Base-by-base conservation (phyloP, 306 rosid species). In the Erythrophleum fordii region DNA sequence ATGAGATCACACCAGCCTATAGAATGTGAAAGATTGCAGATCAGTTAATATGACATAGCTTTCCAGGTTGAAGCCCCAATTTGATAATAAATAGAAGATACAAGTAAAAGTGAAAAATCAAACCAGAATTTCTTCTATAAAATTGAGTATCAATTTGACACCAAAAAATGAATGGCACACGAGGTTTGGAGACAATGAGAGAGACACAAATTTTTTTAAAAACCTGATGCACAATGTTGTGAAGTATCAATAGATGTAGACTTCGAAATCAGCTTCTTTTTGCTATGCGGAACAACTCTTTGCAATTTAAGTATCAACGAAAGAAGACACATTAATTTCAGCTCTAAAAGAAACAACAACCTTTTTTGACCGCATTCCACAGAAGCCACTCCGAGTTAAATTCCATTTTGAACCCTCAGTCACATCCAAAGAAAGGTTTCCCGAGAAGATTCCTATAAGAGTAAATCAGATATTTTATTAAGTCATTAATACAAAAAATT, bases 321-420 rank as follows among this genome's bases (percentile, higher is more conserved):
- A n/a, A 16, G 22, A 66, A 66, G 26, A 41, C n/a, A 1, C 28
- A 28, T 22, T 49, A 42, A 22, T 71, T 65, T 61, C 46, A 14
- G 35, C 5, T 8, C 7, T 29, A 17, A n/a, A 77, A n/a, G 28
- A 67, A 62, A 83, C 13, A 79, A 69, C 41, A 55, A 91, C 97
- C 98, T 90, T 91, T 83, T 90, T 94, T 28, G 98, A 94, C 41
- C 97, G 94, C 98, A 94, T 94, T 80, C 98, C 97, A 67, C 97
- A 94, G 76, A 92, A 94, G 28, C 98, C 98, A 85, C 97, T 78
- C 26, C 98, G 83, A 56, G 52, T 22, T 37, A 94, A 86, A 37
- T 81, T 94, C 97, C 92, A 93, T 72, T 87, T 92, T 72, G 97
- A 73, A 35, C 78, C 94, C 75, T 72, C 87, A 76, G 84, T 52